Evolutionary conservation across 2,329 filamentous ascomycete genomes (phyloP).

Genomic region (Madurella mycetomatis): DNA sequence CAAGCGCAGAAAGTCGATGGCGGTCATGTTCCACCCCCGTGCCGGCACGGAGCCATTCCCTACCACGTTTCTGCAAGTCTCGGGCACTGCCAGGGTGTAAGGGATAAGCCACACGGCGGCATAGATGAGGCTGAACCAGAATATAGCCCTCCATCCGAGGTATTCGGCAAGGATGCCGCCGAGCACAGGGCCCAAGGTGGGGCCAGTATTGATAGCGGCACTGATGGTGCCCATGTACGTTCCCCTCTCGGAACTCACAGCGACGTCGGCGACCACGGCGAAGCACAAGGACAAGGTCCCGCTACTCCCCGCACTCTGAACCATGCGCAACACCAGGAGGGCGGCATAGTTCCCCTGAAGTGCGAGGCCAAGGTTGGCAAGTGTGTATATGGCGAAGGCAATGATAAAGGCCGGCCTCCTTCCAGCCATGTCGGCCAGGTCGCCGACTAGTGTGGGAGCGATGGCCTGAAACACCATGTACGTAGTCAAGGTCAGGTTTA

Average conservation of each 20-base stretch:
- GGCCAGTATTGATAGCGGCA: slow-evolving; percentile 53
- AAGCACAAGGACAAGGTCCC: slow-evolving; percentile 67
- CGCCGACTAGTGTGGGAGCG: slow-evolving; percentile 56
- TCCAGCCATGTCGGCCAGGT: slow-evolving; percentile 57
- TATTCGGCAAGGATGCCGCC: slow-evolving; percentile 61
- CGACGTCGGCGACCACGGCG: slow-evolving; percentile 68
- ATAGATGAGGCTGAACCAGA: slow-evolving; percentile 63
- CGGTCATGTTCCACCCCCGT: slow-evolving; percentile 53
- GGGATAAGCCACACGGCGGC: slow-evolving; percentile 48
- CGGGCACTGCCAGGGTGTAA: slow-evolving; percentile 53
- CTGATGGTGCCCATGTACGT: slow-evolving; percentile 67
- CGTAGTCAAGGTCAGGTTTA: slow-evolving; percentile 52
- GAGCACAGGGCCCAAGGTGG: slow-evolving; percentile 54
- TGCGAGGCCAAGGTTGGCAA: slow-evolving; percentile 56
- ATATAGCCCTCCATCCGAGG: slow-evolving; percentile 63
- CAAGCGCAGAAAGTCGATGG: slow-evolving; percentile 45
- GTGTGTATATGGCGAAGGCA: slow-evolving; percentile 52
- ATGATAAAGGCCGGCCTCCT: slow-evolving; percentile 59
- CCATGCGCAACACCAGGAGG: slow-evolving; percentile 55
- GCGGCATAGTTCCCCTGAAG: slow-evolving; percentile 54
- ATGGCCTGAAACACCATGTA: slow-evolving; percentile 63
- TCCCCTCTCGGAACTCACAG: slow-evolving; percentile 64
- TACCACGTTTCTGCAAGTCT: slow-evolving; percentile 56
- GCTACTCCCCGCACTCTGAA: slow-evolving; percentile 62
- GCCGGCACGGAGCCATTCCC: slow-evolving; percentile 59